These are phyloP conservation scores for Favolaschia claudopus DNA, from an alignment of 768 basidiomycete species.

Conservation along the genomic window DNA sequence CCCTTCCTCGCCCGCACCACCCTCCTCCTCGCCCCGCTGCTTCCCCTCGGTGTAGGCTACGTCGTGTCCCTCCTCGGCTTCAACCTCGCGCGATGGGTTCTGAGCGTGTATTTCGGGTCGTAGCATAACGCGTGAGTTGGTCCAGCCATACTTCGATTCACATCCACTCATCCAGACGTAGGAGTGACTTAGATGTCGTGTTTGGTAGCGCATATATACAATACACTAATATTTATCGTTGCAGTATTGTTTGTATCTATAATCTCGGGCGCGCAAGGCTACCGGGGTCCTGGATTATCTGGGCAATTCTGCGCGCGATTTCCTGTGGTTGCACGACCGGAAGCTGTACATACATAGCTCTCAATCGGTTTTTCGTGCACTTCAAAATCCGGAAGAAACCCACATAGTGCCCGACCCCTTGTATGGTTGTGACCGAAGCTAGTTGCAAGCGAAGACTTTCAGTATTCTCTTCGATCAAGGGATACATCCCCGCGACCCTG, in stretches of 20 bases:
- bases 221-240: conserved; percentile 8
- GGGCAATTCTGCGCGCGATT: not conserved
- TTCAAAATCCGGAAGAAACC: no score
- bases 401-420: conserved; percentile 13
- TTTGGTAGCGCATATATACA: not conserved
- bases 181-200: no score
- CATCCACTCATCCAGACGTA: no score
- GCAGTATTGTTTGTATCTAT: not conserved
- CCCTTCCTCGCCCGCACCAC: conserved; percentile 93
- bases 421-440: conserved; percentile 4
- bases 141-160: no score
- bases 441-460: not conserved
- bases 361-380: not conserved
- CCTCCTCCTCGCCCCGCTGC: conserved; percentile 87
- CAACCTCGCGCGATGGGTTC: conserved; percentile 86
- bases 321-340: conserved; percentile 2
- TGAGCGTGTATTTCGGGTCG: conserved; percentile 86
- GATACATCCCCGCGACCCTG: not conserved
- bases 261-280: not conserved
- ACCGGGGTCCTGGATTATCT: not conserved
- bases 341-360: not conserved
- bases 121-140: conserved; percentile 29
- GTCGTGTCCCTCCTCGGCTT: conserved; percentile 88
- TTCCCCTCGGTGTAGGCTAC: conserved; percentile 88
- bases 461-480: not conserved